Conservation (phyloP, 805 yeast genomes). For the Ogataea chonburiensis region DNA sequence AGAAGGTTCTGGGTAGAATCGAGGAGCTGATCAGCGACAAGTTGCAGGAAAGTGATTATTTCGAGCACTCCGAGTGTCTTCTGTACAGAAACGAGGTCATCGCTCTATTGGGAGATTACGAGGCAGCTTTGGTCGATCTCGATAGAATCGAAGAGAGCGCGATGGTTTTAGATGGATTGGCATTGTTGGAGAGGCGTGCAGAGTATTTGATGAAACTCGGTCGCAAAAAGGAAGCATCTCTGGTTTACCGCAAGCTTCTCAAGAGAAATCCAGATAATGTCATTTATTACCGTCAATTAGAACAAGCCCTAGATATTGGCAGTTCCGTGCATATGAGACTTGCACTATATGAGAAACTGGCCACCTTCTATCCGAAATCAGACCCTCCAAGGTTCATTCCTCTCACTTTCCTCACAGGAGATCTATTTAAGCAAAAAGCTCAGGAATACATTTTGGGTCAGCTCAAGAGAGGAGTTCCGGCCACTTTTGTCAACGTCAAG, state of each 20-base stretch:
- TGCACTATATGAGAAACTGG: constrained; percentile 63
- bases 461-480: constrained; percentile 81
- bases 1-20: constrained; percentile 67
- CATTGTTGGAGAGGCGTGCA: constrained; percentile 67
- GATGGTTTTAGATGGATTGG: constrained; percentile 53
- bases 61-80: constrained; percentile 78
- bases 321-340: constrained; percentile 49
- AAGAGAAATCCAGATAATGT: constrained; percentile 84
- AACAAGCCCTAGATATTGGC: constrained; percentile 56
- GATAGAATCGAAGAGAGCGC: constrained; percentile 50
- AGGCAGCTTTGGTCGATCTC: constrained; percentile 62
- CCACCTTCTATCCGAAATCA: constrained; percentile 72
- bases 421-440: constrained; percentile 43
- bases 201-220: constrained; percentile 59
- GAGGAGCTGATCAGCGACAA: constrained; percentile 73
- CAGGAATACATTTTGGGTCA: constrained; percentile 56
- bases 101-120: constrained; percentile 58
- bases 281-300: constrained; percentile 64
- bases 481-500: constrained; percentile 82
- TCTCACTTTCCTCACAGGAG: constrained; percentile 63
- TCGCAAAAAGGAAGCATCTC: constrained; percentile 59
- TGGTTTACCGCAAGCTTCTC: constrained; percentile 64
- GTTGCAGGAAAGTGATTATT: constrained; percentile 60
- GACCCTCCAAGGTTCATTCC: constrained; percentile 82
- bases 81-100: constrained; percentile 71